Percentiles rank a stretch among this genome's conserved stretches.
Conservation (phyloP, 331 rosid genomes). For the Dryas integrifolia region DNA sequence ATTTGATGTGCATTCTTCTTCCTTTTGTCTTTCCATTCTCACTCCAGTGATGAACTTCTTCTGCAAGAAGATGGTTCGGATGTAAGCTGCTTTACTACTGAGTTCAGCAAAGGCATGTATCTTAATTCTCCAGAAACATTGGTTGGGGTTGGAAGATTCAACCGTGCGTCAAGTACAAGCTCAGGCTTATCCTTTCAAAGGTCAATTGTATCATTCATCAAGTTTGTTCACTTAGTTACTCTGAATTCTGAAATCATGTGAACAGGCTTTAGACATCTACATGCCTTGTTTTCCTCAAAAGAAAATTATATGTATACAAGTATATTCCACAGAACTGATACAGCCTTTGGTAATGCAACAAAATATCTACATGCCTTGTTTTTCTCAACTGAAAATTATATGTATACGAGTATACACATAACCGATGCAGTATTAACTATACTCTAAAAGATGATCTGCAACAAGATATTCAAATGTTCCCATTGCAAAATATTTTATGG, state of each 20-base stretch:
- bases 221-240: not conserved
- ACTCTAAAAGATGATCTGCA: not conserved
- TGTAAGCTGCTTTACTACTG: constrained; percentile 44
- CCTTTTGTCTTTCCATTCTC: constrained; percentile 23
- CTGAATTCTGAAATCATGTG: not conserved
- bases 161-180: constrained; percentile 43
- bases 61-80: constrained; percentile 90
- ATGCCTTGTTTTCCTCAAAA: not conserved
- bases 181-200: constrained; percentile 53
- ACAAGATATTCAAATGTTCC: not conserved
- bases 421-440: not conserved
- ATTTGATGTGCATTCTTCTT: constrained; percentile 8
- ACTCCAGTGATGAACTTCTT: constrained; percentile 88
- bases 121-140: constrained; percentile 62
- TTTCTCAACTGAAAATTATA: not conserved
- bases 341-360: not conserved
- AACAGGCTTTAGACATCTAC: not conserved
- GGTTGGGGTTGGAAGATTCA: constrained; percentile 65
- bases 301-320: not conserved
- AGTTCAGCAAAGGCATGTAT: constrained; percentile 65
- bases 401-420: not conserved
- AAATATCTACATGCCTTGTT: not conserved
- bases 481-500: not conserved
- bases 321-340: not conserved
- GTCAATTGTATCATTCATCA: constrained; percentile 34